Conservation (phyloP, 2,329 filamentous ascomycete species). For the Fusarium pseudograminearum region DNA sequence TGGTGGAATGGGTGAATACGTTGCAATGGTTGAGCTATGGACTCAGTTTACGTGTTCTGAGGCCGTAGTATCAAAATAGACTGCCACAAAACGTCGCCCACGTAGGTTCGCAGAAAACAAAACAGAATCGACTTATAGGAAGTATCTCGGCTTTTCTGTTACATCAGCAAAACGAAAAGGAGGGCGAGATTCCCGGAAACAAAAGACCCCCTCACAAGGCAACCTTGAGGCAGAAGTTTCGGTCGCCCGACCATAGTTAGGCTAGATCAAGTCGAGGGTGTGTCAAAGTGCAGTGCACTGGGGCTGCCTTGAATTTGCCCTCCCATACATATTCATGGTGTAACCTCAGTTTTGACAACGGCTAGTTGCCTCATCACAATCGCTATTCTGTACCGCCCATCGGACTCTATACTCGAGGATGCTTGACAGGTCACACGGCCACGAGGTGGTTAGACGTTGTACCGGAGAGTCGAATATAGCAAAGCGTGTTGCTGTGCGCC, state of each 20-base stretch:
- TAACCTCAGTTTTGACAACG: slow-evolving; percentile 24
- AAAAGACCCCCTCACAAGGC: slow-evolving; percentile 24
- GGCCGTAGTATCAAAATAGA: not conserved
- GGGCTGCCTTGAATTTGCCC: not conserved
- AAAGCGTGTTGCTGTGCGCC: not conserved
- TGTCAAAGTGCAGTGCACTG: slow-evolving; percentile 7
- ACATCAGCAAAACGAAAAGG: not conserved
- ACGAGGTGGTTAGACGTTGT: slow-evolving; percentile 19
- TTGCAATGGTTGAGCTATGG: not conserved
- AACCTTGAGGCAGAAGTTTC: slow-evolving; percentile 16
- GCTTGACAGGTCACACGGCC: slow-evolving; percentile 26
- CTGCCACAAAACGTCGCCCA: not conserved
- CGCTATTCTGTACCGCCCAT: not conserved
- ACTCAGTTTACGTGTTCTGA: not conserved
- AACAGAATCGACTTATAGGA: not conserved
- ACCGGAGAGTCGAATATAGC: not conserved
- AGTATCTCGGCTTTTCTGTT: not conserved
- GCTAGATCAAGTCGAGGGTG: slow-evolving; percentile 15
- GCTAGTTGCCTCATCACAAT: slow-evolving; percentile 23
- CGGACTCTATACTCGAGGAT: slow-evolving; percentile 4
- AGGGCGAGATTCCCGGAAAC: not conserved
- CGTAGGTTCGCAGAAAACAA: no score
- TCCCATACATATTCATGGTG: not conserved
- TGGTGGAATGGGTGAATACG: not conserved
- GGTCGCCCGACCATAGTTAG: slow-evolving; percentile 23